Evolutionary conservation across 441 rosid species (phyloP).

Genomic region (Isatis lusitanica): DNA sequence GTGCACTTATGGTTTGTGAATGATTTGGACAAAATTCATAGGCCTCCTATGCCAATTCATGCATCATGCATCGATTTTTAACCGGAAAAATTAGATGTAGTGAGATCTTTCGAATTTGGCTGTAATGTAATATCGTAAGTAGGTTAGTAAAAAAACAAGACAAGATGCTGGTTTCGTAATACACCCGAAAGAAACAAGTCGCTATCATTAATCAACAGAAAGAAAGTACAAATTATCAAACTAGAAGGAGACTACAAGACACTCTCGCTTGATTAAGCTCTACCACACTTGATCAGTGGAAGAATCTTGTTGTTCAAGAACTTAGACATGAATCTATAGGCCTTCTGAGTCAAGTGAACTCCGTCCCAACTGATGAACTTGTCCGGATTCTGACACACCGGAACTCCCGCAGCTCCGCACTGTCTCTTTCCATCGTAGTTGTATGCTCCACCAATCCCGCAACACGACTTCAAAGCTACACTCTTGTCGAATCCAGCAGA

Average conservation of each 20-base stretch:
- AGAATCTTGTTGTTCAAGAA: slow-evolving; percentile 34
- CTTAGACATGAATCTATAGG: slow-evolving; percentile 31
- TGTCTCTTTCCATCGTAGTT: slow-evolving; percentile 16
- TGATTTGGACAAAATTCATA: too few species aligned
- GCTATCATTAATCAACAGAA: not conserved
- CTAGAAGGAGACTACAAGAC: not conserved
- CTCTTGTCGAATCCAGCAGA: slow-evolving; percentile 36
- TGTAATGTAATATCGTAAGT: too few species aligned
- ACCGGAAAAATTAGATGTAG: too few species aligned
- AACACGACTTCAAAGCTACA: slow-evolving; percentile 42
- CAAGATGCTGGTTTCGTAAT: too few species aligned
- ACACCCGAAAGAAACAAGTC: not conserved
- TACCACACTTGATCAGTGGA: slow-evolving; percentile 32
- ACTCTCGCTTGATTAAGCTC: not conserved
- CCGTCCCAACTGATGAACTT: slow-evolving; percentile 46
- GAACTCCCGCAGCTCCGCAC: slow-evolving; percentile 33
- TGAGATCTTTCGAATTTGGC: too few species aligned
- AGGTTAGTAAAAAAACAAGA: too few species aligned
- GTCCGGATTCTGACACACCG: slow-evolving; percentile 33
- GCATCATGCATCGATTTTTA: too few species aligned
- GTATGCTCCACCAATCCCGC: slow-evolving; percentile 44
- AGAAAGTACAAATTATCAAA: not conserved
- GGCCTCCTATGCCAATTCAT: too few species aligned
- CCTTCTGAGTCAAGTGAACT: slow-evolving; percentile 43
- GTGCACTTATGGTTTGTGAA: too few species aligned